Evolutionary conservation across 495 filamentous ascomycete genomes (phyloP).

Genomic region (Aspergillus hancockii): DNA sequence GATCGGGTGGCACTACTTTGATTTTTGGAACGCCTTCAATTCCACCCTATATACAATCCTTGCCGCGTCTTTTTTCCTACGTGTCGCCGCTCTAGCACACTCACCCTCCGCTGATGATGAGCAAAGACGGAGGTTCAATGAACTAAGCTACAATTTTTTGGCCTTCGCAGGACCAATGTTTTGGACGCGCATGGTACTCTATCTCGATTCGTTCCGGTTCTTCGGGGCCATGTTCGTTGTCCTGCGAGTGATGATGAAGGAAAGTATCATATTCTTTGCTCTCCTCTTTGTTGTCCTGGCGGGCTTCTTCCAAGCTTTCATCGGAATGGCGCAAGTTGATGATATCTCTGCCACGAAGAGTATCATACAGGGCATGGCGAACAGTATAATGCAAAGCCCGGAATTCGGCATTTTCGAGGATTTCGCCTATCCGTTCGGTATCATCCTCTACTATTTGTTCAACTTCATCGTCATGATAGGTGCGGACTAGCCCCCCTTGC

Average conservation of each 20-base stretch:
- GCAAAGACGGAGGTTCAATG: conserved; percentile 67
- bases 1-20: conserved; percentile 81
- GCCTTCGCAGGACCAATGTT: conserved; percentile 96
- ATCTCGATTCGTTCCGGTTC: conserved; percentile 91
- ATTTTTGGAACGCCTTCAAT: conserved; percentile 97
- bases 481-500: conserved; percentile 22
- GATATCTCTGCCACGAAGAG: conserved; percentile 62
- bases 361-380: conserved; percentile 88
- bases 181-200: conserved; percentile 90
- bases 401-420: conserved; percentile 88
- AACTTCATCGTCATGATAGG: conserved; percentile 93
- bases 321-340: conserved; percentile 88
- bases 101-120: conserved; percentile 47
- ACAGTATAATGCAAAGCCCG: conserved; percentile 83
- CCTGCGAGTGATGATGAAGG: conserved; percentile 98
- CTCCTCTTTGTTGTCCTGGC: conserved; percentile 82
- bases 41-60: conserved; percentile 75
- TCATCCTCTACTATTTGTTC: conserved; percentile 92
- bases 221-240: conserved; percentile 98
- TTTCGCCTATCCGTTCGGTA: conserved; percentile 75
- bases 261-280: conserved; percentile 96
- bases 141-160: conserved; percentile 85
- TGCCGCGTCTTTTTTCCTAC: conserved; percentile 70
- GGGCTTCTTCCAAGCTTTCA: conserved; percentile 92
- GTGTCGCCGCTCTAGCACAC: conserved; percentile 75